Conservation (phyloP, 2,329 filamentous ascomycete species). For the Aphanoascus verrucosus region DNA sequence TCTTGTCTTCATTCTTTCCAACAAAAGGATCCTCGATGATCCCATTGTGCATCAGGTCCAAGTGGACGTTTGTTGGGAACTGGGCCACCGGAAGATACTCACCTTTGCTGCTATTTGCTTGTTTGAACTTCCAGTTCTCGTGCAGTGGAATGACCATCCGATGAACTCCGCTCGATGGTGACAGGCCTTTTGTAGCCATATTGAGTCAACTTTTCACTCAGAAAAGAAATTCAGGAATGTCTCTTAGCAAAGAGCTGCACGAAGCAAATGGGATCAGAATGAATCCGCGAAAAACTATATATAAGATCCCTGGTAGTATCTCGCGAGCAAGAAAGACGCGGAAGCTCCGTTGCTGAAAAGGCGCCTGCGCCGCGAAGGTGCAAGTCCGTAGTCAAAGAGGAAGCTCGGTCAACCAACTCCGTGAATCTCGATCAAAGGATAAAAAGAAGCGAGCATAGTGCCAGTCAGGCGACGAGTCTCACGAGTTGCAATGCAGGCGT, state of each 20-base stretch:
- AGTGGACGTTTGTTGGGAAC: constrained; percentile 26
- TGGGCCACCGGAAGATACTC: constrained; percentile 23
- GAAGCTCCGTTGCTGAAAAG: not conserved
- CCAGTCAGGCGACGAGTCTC: not conserved
- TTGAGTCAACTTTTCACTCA: too few relatives aligned
- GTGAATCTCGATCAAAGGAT: not conserved
- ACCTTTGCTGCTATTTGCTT: constrained; percentile 18
- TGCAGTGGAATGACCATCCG: constrained; percentile 17
- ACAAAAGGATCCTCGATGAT: constrained; percentile 24
- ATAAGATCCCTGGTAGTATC: too few relatives aligned
- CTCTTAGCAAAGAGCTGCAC: too few relatives aligned
- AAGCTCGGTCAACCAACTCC: not conserved
- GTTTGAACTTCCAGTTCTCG: constrained; percentile 23
- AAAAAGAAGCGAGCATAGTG: not conserved
- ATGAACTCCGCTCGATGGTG: not conserved
- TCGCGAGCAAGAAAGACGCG: not conserved
- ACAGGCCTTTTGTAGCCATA: not conserved
- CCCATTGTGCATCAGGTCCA: constrained; percentile 22
- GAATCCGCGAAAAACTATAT: too few relatives aligned
- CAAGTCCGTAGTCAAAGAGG: constrained; percentile 6
- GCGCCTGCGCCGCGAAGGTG: not conserved
- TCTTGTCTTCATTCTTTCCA: constrained; percentile 22
- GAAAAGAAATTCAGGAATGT: too few relatives aligned
- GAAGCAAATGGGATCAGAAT: too few relatives aligned
- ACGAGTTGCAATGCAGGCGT: not conserved